A percentile compares a stretch with the other conserved stretches of the same genome.
These are phyloP conservation scores for Phascolomyces articulosus DNA, from an alignment of 371 early-diverging fungal genomes.

Conservation along the genomic window DNA sequence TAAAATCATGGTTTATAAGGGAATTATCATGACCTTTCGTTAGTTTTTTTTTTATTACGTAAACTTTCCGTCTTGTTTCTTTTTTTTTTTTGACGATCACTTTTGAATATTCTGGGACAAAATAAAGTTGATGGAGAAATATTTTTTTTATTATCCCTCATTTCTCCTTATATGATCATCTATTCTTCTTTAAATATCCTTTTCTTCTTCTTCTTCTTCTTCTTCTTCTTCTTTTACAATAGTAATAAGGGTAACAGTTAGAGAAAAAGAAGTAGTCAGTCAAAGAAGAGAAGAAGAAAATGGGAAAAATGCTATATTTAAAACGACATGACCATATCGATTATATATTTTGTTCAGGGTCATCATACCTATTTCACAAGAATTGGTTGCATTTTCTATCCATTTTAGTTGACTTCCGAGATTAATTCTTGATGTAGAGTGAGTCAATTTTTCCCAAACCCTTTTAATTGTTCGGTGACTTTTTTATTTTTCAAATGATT, in stretches of 20 bases:
- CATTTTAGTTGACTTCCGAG: background rate
- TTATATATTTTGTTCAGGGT: background rate
- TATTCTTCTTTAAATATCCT: too few relatives aligned
- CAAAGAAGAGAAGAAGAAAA: background rate
- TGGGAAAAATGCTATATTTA: background rate
- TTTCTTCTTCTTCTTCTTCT: too few relatives aligned
- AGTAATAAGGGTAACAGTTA: too few relatives aligned
- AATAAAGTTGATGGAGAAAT: background rate
- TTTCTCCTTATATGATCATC: too few relatives aligned
- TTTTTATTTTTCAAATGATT: too few relatives aligned
- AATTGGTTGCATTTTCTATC: background rate
- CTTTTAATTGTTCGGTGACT: background rate
- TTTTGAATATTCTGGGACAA: background rate
- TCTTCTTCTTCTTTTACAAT: too few relatives aligned
- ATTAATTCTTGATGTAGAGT: background rate
- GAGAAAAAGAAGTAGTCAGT: too few relatives aligned
- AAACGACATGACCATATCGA: background rate
- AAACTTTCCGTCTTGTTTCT: background rate
- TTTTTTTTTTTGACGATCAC: background rate
- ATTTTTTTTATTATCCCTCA: too few relatives aligned
- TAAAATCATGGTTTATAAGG: background rate
- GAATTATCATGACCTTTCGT: background rate
- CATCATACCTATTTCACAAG: background rate
- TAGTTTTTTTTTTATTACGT: background rate
- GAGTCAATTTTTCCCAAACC: slow-evolving; percentile 5